Evolutionary conservation across 2,329 filamentous ascomycete genomes (phyloP), one percentile per base, ranked within the genome.

Genomic region (Chrysoporthe cubensis): DNA sequence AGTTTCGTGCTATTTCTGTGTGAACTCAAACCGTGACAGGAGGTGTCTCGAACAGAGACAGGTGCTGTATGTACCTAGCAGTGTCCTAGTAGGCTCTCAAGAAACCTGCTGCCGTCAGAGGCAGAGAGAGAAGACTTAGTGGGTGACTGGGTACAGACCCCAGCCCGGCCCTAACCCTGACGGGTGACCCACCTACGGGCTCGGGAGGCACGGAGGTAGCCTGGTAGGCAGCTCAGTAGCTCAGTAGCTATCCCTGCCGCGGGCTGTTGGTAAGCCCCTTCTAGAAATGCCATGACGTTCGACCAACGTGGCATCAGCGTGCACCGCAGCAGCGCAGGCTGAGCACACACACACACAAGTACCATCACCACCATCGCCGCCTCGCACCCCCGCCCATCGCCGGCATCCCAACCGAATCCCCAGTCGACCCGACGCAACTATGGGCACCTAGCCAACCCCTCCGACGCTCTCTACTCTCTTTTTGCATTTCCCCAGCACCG

Each of bases 231-330:
- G 26, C 26, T 26, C 26, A 26, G 26, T 26, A 26, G 26, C 26
- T 11, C 40, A 13, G 44, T n/a, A 65, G 48, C 46, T 44, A 58
- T 7, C 50, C 42, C 42, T 40, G 43, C 40, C 32, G 11, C n/a
- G 18, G 14, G 21, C 58, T n/a, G 21, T 46, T 61, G 54, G 58
- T 61, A 48, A 61, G 58, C 59, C 59, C 26, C 59, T 61, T 7
- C 37, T 54, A 16, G n/a, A 21, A 40, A 48, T 48, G 14, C 50
- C 64, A 66, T 66, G 67, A 69, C 61, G 52, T 62, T 64, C 44
- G 68, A 69, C 62, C 69, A 71, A 73, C 71, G 70, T 71, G 70
- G 71, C 72, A 68, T 73, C 32, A 54, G 50, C 14, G 26, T 6
- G 13, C 13, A 13, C 26, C 26, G 26, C 26, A 52, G 21, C 67